A percentile compares a stretch with the other conserved stretches of the same genome.
Conservation (phyloP, 371 early-diverging fungal species). For the Mortierella sp. region DNA sequence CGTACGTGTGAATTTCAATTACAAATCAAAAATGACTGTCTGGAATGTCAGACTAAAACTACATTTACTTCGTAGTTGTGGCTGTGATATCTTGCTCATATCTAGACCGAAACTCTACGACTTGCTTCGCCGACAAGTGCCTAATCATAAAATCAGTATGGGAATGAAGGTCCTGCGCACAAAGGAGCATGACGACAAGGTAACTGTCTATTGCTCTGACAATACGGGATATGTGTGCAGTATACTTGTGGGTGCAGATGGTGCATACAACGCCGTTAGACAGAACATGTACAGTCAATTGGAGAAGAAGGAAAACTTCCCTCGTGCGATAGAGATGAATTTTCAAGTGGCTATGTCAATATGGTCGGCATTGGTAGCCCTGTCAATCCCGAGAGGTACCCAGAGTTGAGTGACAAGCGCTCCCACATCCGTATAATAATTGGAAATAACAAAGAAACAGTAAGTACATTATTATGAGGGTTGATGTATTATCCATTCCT, state of each 20-base stretch:
- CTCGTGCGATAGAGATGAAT: not conserved
- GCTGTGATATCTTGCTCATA: conserved; percentile 17
- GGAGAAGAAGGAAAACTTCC: no score
- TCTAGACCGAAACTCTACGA: conserved; percentile 13
- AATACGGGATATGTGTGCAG: conserved; percentile 5
- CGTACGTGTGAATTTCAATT: no score
- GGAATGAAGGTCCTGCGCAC: conserved; percentile 8
- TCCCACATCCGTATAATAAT: not conserved
- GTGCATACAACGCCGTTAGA: not conserved
- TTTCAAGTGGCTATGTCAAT: conserved; percentile 1
- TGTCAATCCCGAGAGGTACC: conserved; percentile 5
- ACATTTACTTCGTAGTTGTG: not conserved
- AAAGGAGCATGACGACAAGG: conserved; percentile 1
- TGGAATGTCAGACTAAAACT: no score
- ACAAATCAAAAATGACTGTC: no score
- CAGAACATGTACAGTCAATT: no score
- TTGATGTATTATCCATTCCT: no score
- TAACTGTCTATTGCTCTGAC: conserved; percentile 18
- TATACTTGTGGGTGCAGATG: conserved; percentile 20
- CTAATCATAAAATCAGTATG: not conserved
- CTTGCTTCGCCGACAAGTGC: not conserved
- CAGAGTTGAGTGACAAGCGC: not conserved
- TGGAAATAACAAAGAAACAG: not conserved
- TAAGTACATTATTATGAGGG: no score
- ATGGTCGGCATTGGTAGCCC: conserved; percentile 16